phyloP scores from a whole-genome alignment of 73 alveolate genomes.

The Symbiodinium pilosum region DNA sequence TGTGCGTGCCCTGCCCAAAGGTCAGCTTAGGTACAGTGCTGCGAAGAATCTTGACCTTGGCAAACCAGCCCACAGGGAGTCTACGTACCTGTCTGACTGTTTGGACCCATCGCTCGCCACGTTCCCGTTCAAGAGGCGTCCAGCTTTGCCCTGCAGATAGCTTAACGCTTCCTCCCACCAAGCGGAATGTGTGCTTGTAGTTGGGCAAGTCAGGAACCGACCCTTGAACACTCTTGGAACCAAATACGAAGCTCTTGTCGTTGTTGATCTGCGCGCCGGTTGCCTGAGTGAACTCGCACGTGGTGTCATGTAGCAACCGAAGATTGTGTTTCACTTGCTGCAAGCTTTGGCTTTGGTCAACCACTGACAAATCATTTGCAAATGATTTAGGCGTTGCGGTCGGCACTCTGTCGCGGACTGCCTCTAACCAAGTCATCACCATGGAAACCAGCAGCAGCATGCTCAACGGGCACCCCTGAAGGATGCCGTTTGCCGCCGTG shows the following conservation, averaged over 20 bases:
- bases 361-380: conserved; percentile 3
- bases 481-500: neutral
- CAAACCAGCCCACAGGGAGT: conserved; percentile 19
- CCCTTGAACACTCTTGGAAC: neutral
- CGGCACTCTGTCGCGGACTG: neutral
- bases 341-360: neutral
- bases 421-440: neutral
- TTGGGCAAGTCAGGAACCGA: neutral
- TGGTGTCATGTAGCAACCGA: neutral
- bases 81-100: neutral
- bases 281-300: neutral
- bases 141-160: neutral
- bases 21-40: neutral
- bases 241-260: neutral
- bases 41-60: neutral
- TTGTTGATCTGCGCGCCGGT: neutral
- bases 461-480: conserved; percentile 7
- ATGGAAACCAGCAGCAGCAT: neutral
- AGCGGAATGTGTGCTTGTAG: neutral
- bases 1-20: conserved; percentile 30
- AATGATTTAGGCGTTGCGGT: neutral
- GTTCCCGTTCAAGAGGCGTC: neutral
- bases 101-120: neutral
- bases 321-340: neutral
- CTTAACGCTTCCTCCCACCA: conserved; percentile 7